These are phyloP conservation scores for Leishmania martiniquensis DNA, from an alignment of 208 protist genomes.

Conservation along the genomic window DNA sequence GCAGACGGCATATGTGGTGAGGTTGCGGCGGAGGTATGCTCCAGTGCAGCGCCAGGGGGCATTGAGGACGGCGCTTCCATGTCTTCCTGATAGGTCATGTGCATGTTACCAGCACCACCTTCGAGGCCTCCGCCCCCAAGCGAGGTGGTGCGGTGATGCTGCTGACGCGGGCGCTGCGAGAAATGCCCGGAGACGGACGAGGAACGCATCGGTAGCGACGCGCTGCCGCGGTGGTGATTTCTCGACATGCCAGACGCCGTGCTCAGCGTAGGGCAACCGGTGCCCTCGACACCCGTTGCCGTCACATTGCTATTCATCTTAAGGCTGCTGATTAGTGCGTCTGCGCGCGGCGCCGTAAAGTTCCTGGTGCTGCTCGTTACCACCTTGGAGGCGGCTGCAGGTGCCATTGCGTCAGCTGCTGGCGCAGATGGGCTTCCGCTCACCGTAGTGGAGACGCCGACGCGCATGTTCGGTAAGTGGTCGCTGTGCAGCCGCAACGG, in stretches of 20 bases:
- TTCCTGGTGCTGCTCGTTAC: background rate
- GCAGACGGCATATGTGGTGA: background rate
- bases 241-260: conserved; percentile 10
- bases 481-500: background rate
- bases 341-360: background rate
- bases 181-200: conserved; percentile 1
- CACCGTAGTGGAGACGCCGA: background rate
- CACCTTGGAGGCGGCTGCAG: background rate
- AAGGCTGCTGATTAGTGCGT: background rate
- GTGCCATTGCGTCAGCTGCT: background rate
- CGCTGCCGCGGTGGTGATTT: conserved; percentile 2
- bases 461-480: background rate
- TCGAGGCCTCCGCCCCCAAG: conserved; percentile 1
- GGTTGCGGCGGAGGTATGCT: background rate
- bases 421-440: background rate
- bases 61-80: background rate
- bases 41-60: background rate
- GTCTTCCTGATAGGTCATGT: background rate
- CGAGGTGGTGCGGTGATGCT: conserved; percentile 3
- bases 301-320: background rate
- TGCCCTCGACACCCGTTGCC: background rate
- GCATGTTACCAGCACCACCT: background rate
- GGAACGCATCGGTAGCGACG: background rate
- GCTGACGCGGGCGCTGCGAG: background rate
- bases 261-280: background rate